Base-by-base conservation (phyloP, 1,139 yeast genomes). In the Spencermartinsiella ligniputridi region DNA sequence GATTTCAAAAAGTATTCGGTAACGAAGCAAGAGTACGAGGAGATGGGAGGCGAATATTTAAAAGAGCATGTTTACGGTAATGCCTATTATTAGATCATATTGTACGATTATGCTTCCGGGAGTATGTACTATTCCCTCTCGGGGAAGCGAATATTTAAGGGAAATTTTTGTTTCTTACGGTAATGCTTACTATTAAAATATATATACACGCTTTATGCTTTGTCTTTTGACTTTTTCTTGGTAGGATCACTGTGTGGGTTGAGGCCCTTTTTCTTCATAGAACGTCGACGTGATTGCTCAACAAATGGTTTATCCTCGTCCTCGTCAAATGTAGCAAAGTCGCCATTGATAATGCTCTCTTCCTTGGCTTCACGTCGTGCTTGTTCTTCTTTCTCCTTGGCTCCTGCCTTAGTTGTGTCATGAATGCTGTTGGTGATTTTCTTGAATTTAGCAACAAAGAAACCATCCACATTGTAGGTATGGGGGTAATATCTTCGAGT, bases 401-500 rank as follows among this genome's bases (percentile, higher is more conserved):
- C 95, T 55, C 95, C 92, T 5, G 94, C 90, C 70, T 84, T 86
- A 50, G 90, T 81, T 47, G 80, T 58, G 43, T 61, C 66, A 40
- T 58, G 54, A 24, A 90, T 83, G 51, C 95, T 82, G 48, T 96
- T 74, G 1, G 92, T 95, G 52, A 79, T 81, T 76, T 94, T 94
- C 69, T 87, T 81, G 72, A 94, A 87, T 64, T 92, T 92, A 48
- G 99, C 98, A 49, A 94, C 98, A 65, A 74, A 94, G 75, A 94
- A 94, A 30, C 99, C 99, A 69, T 94, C 99, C 44, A 94, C 98
- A 66, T 94, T 94, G 66, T 92, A 92, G 25, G 96, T 90, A 67
- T 94, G 99, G 45, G 99, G 99, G 64, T 92, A 94, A 67, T 92
- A 94, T 67, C 99, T 81, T 71, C 96, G 82, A 1, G 98, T 89